A percentile compares a stretch with the other conserved stretches of the same genome.
These are phyloP conservation scores for Cadophora malorum DNA, from an alignment of 2,329 filamentous ascomycete genomes.

Conservation along the genomic window DNA sequence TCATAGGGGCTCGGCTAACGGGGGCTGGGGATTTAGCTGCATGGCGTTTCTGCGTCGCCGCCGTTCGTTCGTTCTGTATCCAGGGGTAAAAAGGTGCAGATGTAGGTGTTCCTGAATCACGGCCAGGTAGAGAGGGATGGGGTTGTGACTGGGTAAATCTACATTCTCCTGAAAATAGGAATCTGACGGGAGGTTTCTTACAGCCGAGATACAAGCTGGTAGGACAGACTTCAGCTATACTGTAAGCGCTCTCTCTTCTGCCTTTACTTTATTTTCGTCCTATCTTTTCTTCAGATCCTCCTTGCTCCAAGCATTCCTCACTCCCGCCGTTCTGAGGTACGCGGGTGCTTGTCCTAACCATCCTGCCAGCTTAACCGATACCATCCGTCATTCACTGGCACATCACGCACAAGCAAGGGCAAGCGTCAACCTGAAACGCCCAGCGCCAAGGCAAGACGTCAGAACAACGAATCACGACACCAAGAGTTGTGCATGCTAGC, in stretches of 20 bases:
- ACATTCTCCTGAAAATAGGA: background rate
- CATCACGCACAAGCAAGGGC: constrained; percentile 2
- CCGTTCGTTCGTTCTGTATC: background rate
- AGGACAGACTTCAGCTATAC: background rate
- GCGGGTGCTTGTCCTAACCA: background rate
- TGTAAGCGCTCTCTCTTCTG: background rate
- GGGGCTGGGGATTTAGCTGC: constrained; percentile 16
- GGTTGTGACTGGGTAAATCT: background rate
- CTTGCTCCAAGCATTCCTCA: background rate
- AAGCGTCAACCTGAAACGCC: constrained; percentile 20
- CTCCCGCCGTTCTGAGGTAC: background rate
- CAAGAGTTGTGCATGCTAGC: background rate
- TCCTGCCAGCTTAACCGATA: no score
- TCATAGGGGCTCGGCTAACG: constrained; percentile 1
- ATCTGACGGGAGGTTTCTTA: constrained; percentile 4
- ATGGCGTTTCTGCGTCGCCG: background rate
- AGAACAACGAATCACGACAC: constrained; percentile 1
- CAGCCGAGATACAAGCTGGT: constrained; percentile 2
- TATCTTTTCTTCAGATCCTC: background rate
- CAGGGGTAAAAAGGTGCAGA: background rate
- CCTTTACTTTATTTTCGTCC: background rate
- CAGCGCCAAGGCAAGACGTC: constrained; percentile 15
- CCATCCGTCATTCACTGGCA: background rate
- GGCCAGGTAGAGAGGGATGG: background rate
- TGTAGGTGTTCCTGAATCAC: background rate